phyloP scores from a whole-genome alignment of 2,329 filamentous ascomycete species.

The Beauveria sp. region DNA sequence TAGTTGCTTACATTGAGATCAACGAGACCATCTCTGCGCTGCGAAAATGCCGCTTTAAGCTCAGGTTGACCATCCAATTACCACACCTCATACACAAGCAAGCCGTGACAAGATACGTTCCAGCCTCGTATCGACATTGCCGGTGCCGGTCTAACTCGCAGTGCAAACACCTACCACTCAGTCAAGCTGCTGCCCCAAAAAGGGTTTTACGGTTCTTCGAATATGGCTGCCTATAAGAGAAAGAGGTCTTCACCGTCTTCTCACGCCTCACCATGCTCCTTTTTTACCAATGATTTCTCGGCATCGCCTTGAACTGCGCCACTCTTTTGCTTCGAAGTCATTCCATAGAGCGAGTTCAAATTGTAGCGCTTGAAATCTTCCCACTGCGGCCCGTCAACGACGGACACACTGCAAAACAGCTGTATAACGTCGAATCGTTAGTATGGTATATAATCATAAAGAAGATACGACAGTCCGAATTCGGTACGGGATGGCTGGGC shows the following conservation, averaged over 20 bases:
- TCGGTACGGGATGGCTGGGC: background rate
- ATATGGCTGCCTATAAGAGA: background rate
- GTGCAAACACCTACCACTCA: background rate
- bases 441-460: background rate
- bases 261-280: background rate
- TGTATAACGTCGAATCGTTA: slow-evolving; percentile 25
- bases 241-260: background rate
- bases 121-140: background rate
- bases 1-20: too few relatives aligned
- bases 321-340: slow-evolving; percentile 15
- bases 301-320: background rate
- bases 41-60: too few relatives aligned
- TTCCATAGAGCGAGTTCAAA: slow-evolving; percentile 62
- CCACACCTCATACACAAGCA: too few relatives aligned
- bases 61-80: too few relatives aligned
- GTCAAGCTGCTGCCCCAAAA: background rate
- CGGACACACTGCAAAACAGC: slow-evolving; percentile 72
- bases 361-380: slow-evolving; percentile 71
- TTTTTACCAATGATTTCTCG: background rate
- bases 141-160: background rate
- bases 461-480: background rate
- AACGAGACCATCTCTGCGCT: too few relatives aligned
- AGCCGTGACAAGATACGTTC: background rate
- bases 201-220: background rate
- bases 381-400: slow-evolving; percentile 63